A percentile compares a stretch with the other conserved stretches of the same genome.
Evolutionary conservation across 768 basidiomycete species (phyloP).

Genomic region (Calocybe indica): DNA sequence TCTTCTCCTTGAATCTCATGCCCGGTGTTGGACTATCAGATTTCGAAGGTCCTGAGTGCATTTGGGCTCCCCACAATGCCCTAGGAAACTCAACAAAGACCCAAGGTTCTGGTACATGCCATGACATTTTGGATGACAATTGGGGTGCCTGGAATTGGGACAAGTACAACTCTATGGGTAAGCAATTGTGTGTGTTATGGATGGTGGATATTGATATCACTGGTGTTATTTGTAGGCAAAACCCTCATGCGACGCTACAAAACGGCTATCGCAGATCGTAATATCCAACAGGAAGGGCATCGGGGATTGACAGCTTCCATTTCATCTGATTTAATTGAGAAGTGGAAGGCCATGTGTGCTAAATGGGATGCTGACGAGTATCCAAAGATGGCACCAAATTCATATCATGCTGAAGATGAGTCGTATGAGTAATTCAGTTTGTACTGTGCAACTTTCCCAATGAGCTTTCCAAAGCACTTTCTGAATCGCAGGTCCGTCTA

Average conservation of each 20-base stretch:
- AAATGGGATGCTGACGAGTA: slow-evolving; percentile 8
- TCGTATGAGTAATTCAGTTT: too few species aligned
- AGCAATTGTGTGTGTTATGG: too few species aligned
- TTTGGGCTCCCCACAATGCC: slow-evolving; percentile 23
- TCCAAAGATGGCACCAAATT: too few species aligned
- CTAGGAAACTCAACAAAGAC: slow-evolving; percentile 20
- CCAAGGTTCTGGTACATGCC: slow-evolving; percentile 24
- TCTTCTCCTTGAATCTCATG: slow-evolving; percentile 17
- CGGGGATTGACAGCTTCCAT: slow-evolving; percentile 8
- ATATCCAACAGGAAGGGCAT: slow-evolving; percentile 9
- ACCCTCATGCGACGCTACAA: slow-evolving; percentile 7
- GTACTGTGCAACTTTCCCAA: too few species aligned
- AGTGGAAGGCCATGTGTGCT: slow-evolving; percentile 11
- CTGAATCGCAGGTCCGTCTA: slow-evolving; percentile 6
- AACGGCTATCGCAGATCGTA: slow-evolving; percentile 8
- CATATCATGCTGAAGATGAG: too few species aligned
- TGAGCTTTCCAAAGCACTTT: too few species aligned
- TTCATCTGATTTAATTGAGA: neutral
- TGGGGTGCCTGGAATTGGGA: slow-evolving; percentile 22
- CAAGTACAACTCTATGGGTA: slow-evolving; percentile 16
- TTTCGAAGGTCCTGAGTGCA: slow-evolving; percentile 27
- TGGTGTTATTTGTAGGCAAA: too few species aligned
- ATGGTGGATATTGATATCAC: slow-evolving; percentile 6
- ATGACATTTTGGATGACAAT: slow-evolving; percentile 21
- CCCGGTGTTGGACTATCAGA: slow-evolving; percentile 20